Conservation (phyloP, 108 stramenopile species). For the Seminavis robusta region DNA sequence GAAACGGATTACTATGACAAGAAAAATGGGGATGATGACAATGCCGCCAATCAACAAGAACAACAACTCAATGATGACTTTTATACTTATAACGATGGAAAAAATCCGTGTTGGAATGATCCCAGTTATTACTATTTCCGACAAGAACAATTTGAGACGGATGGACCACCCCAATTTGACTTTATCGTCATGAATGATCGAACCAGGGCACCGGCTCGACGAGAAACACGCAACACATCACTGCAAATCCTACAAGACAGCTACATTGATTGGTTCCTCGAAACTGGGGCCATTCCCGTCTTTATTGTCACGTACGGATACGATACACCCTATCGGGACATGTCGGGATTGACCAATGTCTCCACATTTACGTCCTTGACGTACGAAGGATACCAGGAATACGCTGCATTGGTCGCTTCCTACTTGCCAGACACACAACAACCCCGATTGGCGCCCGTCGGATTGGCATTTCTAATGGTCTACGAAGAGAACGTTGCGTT, state of each 20-base stretch:
- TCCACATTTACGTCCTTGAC: conserved; percentile 40
- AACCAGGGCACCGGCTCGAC: conserved; percentile 23
- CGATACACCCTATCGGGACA: conserved; percentile 19
- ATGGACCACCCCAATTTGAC: conserved; percentile 30
- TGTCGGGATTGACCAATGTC: conserved; percentile 40
- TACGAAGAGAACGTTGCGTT: conserved; percentile 32
- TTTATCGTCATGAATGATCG: conserved; percentile 41
- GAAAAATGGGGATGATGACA: too few relatives aligned
- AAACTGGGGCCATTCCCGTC: conserved; percentile 30
- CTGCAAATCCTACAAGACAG: conserved; percentile 20
- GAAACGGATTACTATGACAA: too few relatives aligned
- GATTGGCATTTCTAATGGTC: conserved; percentile 38
- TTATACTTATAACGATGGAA: conserved; percentile 9
- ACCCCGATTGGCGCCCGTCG: conserved; percentile 42
- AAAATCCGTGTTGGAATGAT: conserved; percentile 18
- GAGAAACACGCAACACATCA: conserved; percentile 10
- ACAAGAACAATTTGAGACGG: conserved; percentile 10
- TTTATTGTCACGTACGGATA: conserved; percentile 35
- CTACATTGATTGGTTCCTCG: conserved; percentile 24
- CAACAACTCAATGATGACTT: too few relatives aligned
- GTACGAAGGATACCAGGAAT: conserved; percentile 37
- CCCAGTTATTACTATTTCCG: conserved; percentile 13
- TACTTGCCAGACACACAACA: conserved; percentile 20
- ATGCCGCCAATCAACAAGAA: too few relatives aligned
- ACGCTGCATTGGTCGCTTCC: conserved; percentile 16